Percentiles rank a stretch among this genome's conserved stretches.
Evolutionary conservation across 345 rosid genomes (phyloP).

Genomic region (Hibiscus syriacus): DNA sequence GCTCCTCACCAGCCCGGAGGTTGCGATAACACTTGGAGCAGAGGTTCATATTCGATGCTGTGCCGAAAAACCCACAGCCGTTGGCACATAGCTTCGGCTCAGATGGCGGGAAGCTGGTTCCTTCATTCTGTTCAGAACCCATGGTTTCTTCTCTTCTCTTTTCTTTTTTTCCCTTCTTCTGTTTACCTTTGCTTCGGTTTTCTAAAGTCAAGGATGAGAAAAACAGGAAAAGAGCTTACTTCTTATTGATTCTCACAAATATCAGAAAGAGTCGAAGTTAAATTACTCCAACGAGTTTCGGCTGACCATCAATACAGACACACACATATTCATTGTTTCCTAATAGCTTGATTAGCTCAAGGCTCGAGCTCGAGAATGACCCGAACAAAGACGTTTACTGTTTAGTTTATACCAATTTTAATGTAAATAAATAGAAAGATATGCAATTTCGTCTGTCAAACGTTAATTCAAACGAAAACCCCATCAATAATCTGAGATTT

Average conservation of each 20-base stretch:
- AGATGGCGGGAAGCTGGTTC: constrained; percentile 60
- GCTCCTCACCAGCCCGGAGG: constrained; percentile 49
- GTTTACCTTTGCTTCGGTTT: not conserved
- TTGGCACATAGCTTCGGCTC: constrained; percentile 68
- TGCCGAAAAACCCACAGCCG: constrained; percentile 81
- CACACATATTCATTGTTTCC: too few relatives aligned
- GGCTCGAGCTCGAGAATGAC: too few relatives aligned
- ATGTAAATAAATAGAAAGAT: too few relatives aligned
- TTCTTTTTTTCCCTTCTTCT: not conserved
- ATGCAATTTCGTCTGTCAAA: too few relatives aligned
- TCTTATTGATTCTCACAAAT: not conserved
- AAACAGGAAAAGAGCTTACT: not conserved
- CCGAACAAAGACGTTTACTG: too few relatives aligned
- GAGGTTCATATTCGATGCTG: constrained; percentile 69
- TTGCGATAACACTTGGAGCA: constrained; percentile 82
- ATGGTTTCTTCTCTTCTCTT: constrained; percentile 20
- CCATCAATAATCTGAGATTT: too few relatives aligned
- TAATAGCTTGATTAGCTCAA: too few relatives aligned
- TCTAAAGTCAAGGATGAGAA: not conserved
- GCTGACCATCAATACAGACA: too few relatives aligned
- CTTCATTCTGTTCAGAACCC: constrained; percentile 77
- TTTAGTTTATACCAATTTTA: too few relatives aligned
- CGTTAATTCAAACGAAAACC: too few relatives aligned
- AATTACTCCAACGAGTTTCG: not conserved
- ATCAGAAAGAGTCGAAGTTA: not conserved